Conservation (phyloP, 2,329 filamentous ascomycete species). For the Sporothrix humicola region DNA sequence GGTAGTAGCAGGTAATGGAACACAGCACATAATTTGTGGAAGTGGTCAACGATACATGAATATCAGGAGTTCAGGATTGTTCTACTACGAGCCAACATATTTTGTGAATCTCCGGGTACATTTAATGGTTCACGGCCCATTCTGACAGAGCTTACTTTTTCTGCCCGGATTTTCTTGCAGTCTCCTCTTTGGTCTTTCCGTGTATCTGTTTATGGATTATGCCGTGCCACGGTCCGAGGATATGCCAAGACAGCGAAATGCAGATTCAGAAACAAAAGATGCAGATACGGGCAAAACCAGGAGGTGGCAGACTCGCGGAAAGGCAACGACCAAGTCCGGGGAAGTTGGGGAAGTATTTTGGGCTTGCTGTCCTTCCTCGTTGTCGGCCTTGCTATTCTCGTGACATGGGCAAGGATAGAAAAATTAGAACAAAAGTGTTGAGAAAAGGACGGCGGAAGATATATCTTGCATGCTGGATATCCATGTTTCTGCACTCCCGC, state of each 20-base stretch:
- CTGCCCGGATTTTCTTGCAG: background rate
- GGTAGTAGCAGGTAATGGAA: background rate
- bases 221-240: constrained; percentile 16
- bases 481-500: background rate
- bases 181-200: background rate
- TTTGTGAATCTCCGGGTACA: background rate
- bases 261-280: constrained; percentile 17
- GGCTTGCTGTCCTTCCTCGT: background rate
- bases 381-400: background rate
- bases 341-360: background rate
- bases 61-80: background rate
- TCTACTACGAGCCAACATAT: background rate
- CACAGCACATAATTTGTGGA: background rate
- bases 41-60: too few species aligned
- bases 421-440: background rate
- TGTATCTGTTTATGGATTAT: background rate
- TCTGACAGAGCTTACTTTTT: background rate
- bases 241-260: background rate
- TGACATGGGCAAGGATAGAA: constrained; percentile 2
- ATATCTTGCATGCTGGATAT: background rate
- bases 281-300: background rate
- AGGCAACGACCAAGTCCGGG: background rate
- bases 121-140: too few species aligned
- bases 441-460: background rate
- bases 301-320: background rate